These are phyloP conservation scores for Hyphopichia pseudoburtonii DNA, from an alignment of 1,139 yeast genomes.

Conservation along the genomic window DNA sequence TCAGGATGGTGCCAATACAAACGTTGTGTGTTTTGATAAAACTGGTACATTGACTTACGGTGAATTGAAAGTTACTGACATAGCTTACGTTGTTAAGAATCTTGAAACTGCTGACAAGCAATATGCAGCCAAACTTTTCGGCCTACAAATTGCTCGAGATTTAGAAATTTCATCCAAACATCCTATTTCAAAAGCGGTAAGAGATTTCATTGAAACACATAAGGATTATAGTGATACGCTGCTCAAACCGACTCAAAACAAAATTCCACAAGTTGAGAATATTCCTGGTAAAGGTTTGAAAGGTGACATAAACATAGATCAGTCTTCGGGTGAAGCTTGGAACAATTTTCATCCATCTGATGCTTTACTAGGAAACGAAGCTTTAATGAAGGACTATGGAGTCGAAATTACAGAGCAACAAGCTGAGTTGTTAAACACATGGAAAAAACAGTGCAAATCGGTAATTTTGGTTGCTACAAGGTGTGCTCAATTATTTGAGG, in stretches of 20 bases:
- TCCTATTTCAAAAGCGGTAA: slow-evolving; percentile 65
- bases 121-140: slow-evolving; percentile 22
- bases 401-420: slow-evolving; percentile 26
- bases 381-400: slow-evolving; percentile 47
- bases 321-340: slow-evolving; percentile 25
- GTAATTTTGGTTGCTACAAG: slow-evolving; percentile 56
- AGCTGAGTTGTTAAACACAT: slow-evolving; percentile 33
- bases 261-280: slow-evolving; percentile 50
- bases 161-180: slow-evolving; percentile 68
- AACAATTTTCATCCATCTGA: slow-evolving; percentile 27
- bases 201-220: slow-evolving; percentile 33
- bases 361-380: slow-evolving; percentile 68
- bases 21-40: slow-evolving; percentile 73
- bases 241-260: slow-evolving; percentile 25
- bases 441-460: slow-evolving; percentile 69
- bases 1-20: slow-evolving; percentile 68
- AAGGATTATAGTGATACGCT: not conserved
- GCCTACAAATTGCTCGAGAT: slow-evolving; percentile 54
- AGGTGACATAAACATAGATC: slow-evolving; percentile 37
- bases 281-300: slow-evolving; percentile 59
- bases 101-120: slow-evolving; percentile 10
- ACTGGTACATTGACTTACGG: slow-evolving; percentile 80
- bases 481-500: slow-evolving; percentile 23
- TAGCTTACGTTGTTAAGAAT: slow-evolving; percentile 19
- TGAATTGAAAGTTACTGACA: slow-evolving; percentile 56